Base-by-base conservation (phyloP, 345 rosid species). In the Populus ilicifolia region DNA sequence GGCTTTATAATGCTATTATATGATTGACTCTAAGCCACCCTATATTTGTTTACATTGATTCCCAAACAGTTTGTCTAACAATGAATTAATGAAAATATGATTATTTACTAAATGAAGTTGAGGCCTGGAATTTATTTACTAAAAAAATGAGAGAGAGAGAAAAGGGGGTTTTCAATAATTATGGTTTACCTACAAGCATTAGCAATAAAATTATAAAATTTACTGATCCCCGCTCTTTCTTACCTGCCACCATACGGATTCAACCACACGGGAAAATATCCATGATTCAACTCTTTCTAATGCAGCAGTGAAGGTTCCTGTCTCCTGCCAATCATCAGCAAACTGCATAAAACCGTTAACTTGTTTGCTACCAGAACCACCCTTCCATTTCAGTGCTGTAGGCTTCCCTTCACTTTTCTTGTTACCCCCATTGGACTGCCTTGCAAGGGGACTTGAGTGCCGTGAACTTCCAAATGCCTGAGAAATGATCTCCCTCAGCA, bases 191-290 rank as follows among this genome's bases (percentile, higher is more conserved):
- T 56, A 36, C 27, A 79, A 59, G 73, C 46, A 71, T 36, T 20
- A 20, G n/a, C 25, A 39, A 43, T 8, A 71, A 64, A 71, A 79
- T 13, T 62, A 41, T 29, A 23, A 29, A 35, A 61, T 56, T 50
- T 33, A 25, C 43, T 38, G 59, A 27, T 14, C 27, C 43, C 33
- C 72, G 9, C 52, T 23, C 65, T 66, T 18, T 63, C 75, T 75
- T 88, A 93, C 99, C 99, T 96, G 98, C 98, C 99, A 94, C 99
- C 98, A 94, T 44, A 94, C 88, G 11, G 99, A 94, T 88, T 93
- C 97, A 0, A 94, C 95, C 54, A 90, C 87, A 80, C 99, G 91
- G 65, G 94, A 92, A 84, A 96, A 94, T 66, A 92, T 80, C 99
- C 99, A 96, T 14, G 91, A 88, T 80, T 94, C 99, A 65, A 90